phyloP scores from a whole-genome alignment of 2,329 filamentous ascomycete species.

The Pyrenophora tritici-repentis region DNA sequence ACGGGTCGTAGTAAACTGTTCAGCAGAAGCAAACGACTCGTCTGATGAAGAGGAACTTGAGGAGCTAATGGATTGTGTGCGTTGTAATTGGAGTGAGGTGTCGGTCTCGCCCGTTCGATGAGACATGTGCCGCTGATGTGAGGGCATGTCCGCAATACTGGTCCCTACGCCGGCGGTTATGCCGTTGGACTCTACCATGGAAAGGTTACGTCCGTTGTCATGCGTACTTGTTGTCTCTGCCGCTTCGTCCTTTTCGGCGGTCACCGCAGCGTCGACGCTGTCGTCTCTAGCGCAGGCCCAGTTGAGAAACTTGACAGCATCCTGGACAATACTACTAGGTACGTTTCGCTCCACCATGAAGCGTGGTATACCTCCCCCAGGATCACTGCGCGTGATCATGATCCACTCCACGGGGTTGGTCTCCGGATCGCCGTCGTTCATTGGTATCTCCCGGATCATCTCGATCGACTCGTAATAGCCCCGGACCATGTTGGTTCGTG shows the following conservation, averaged over 20 bases:
- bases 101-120: constrained; percentile 6
- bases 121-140: constrained; percentile 28
- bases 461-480: constrained; percentile 92
- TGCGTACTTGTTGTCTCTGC: constrained; percentile 15
- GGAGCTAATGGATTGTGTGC: constrained; percentile 34
- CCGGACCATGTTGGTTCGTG: constrained; percentile 73
- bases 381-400: constrained; percentile 89
- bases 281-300: constrained; percentile 68
- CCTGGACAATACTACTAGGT: constrained; percentile 76
- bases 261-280: constrained; percentile 17
- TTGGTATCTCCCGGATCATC: constrained; percentile 80
- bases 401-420: constrained; percentile 81
- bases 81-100: constrained; percentile 21
- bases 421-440: constrained; percentile 56
- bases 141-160: constrained; percentile 43
- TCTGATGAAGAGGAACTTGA: constrained; percentile 26
- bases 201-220: constrained; percentile 27
- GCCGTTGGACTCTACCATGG: constrained; percentile 41
- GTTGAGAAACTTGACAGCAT: constrained; percentile 80
- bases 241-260: constrained; percentile 32
- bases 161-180: constrained; percentile 45
- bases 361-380: constrained; percentile 82
- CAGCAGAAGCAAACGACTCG: constrained; percentile 51
- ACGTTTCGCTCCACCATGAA: constrained; percentile 93
- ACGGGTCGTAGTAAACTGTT: constrained; percentile 48